phyloP scores from a whole-genome alignment of 163 green algal genomes.

The Scenedesmus sp. region DNA sequence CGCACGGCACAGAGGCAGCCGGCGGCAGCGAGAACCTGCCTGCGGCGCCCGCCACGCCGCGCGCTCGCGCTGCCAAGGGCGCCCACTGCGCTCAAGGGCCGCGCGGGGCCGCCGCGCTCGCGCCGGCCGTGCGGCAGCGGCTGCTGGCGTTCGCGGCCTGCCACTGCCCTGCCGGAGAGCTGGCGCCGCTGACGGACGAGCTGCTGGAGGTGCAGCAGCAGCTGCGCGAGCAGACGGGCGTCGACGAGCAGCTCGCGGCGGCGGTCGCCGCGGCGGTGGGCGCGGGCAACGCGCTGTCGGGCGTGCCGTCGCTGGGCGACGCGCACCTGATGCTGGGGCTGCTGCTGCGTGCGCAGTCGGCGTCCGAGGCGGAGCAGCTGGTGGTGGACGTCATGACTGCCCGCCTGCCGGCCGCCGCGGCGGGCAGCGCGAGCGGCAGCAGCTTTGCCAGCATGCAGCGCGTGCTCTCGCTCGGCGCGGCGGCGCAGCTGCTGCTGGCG shows the following conservation, averaged over 20 bases:
- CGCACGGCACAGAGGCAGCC: background rate
- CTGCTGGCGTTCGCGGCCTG: slow-evolving; percentile 44
- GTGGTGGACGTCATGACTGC: background rate
- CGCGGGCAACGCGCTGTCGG: slow-evolving; percentile 10
- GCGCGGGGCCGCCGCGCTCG: too few species aligned
- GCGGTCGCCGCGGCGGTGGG: slow-evolving; percentile 1
- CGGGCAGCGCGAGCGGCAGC: background rate
- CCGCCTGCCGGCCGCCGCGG: too few species aligned
- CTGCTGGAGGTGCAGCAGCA: slow-evolving; percentile 24
- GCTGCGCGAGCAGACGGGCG: slow-evolving; percentile 15
- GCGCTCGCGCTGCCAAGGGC: too few species aligned
- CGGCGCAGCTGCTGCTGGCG: slow-evolving; percentile 36
- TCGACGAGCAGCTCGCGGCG: background rate
- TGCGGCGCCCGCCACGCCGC: too few species aligned
- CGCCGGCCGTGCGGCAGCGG: slow-evolving; percentile 21
- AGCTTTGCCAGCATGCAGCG: slow-evolving; percentile 37
- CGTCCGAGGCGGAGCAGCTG: background rate
- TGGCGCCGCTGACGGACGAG: slow-evolving; percentile 36
- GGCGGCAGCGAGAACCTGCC: too few species aligned
- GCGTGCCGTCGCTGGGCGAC: slow-evolving; percentile 20
- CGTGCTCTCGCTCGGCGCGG: slow-evolving; percentile 10
- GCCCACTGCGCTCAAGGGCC: too few species aligned
- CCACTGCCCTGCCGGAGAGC: slow-evolving; percentile 1
- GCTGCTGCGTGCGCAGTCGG: slow-evolving; percentile 3
- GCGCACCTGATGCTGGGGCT: slow-evolving; percentile 1